Evolutionary conservation across 768 basidiomycete species (phyloP).

Genomic region (Lepiota brunneoincarnata): DNA sequence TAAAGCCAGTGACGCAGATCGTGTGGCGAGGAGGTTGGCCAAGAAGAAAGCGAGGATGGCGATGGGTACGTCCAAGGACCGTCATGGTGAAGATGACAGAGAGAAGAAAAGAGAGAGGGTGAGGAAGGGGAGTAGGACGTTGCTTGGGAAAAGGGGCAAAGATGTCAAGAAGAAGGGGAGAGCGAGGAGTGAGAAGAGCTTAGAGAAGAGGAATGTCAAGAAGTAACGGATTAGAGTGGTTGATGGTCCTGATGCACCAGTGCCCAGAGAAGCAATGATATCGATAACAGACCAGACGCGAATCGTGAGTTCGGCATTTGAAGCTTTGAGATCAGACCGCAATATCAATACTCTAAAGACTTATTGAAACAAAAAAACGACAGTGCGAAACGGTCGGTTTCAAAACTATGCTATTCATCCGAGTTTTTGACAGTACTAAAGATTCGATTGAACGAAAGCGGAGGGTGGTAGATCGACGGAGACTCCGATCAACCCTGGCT

Average conservation of each 20-base stretch:
- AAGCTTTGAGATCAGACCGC: no score
- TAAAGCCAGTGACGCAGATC: slow-evolving; percentile 78
- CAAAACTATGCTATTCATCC: no score
- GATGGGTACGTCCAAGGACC: slow-evolving; percentile 28
- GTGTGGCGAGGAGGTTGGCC: slow-evolving; percentile 79
- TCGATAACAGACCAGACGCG: no score
- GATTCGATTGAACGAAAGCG: no score
- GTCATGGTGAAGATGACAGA: slow-evolving; percentile 14
- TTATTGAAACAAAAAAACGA: no score
- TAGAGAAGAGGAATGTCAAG: slow-evolving; percentile 53
- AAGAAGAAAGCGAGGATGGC: slow-evolving; percentile 80
- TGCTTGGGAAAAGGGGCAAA: slow-evolving; percentile 38
- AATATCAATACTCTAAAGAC: no score
- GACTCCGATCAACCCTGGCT: no score
- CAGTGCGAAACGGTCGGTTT: no score
- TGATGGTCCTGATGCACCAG: no score
- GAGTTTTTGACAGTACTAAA: no score
- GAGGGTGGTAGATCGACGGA: no score
- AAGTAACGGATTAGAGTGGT: slow-evolving; percentile 31
- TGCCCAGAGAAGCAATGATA: neutral
- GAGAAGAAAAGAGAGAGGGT: slow-evolving; percentile 38
- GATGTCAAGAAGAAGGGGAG: slow-evolving; percentile 60
- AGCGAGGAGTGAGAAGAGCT: slow-evolving; percentile 53
- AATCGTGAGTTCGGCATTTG: no score
- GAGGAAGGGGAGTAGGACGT: slow-evolving; percentile 38